Base-by-base conservation (phyloP, 2,329 filamentous ascomycete genomes). In the Pseudocercospora eumusae region DNA sequence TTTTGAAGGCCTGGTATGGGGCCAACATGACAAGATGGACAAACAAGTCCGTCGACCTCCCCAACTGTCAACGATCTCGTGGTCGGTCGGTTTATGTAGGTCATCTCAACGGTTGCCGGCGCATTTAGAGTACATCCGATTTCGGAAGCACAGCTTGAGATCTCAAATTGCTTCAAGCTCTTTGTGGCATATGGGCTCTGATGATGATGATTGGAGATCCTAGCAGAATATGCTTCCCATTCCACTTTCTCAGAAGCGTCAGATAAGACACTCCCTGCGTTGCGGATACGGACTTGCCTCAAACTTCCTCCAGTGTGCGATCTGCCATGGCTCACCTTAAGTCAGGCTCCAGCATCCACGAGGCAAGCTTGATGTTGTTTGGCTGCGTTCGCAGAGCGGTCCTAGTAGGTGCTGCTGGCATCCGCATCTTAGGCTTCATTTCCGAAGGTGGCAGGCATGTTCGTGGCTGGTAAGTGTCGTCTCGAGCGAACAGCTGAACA, bases 401-500 rank as follows among this genome's bases (percentile, higher is more conserved):
- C 33, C 31, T 40, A 27, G 36, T 57, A 27, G 56, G 25, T 36
- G 20, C 25, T n/a, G 50, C 42, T 18, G 45, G 44, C 15, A 49
- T 11, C 6, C 54, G 45, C 49, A 59, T 63, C 27, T 54, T 53
- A 3, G 33, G 31, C 27, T 69, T 69, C 23, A 45, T 55, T 59
- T 60, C 52, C 13, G 65, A 49, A 20, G 58, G 36, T 65, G 15
- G 61, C 25, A 56, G 61, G 61, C 28, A 53, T 53, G 56, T 64
- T 36, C 64, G 33, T 9, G 53, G 23, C 18, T 63, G 56, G 33
- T 70, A 69, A 23, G 64, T 65, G 44, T 76, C 74, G 50, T 82
- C 81, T 56, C 74, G 69, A 3, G 85, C 83, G 71, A 88, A 99
- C 9, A 98, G 89, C 79, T 96, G 96, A 75, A 99, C 84, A 1